These are phyloP conservation scores for Boletus rubropictus DNA, from an alignment of 768 basidiomycete genomes.

Conservation along the genomic window DNA sequence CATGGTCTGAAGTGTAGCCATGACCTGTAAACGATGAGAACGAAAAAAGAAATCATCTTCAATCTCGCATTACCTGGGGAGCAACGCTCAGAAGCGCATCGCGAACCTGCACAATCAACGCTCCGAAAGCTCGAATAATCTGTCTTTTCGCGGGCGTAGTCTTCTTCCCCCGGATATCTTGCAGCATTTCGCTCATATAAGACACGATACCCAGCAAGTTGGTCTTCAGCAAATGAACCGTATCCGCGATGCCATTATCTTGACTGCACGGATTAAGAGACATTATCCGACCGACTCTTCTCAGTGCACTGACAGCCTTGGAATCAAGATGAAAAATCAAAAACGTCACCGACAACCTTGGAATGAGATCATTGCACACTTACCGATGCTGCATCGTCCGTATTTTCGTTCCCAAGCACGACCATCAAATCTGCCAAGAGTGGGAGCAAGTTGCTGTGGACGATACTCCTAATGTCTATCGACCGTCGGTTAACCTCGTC, in stretches of 20 bases:
- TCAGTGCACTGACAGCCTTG: constrained; percentile 44
- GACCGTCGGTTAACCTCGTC: constrained; percentile 27
- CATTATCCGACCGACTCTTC: constrained; percentile 37
- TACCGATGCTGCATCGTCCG: constrained; percentile 41
- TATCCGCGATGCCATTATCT: constrained; percentile 30
- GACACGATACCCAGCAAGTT: constrained; percentile 84
- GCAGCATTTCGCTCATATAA: constrained; percentile 78
- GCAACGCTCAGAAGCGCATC: constrained; percentile 67
- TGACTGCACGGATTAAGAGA: constrained; percentile 22
- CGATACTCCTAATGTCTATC: constrained; percentile 43
- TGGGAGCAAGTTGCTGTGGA: constrained; percentile 62
- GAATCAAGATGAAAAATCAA: constrained; percentile 29
- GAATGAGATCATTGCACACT: constrained; percentile 9
- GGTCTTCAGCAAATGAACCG: constrained; percentile 59
- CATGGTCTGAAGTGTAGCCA: constrained; percentile 92
- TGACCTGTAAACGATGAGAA: constrained; percentile 53
- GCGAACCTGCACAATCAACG: constrained; percentile 65
- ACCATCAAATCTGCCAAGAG: constrained; percentile 74
- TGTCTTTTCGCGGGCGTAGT: constrained; percentile 61
- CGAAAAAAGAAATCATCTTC: constrained; percentile 1
- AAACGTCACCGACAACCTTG: constrained; percentile 32
- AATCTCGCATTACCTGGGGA: constrained; percentile 63
- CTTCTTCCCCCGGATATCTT: constrained; percentile 78
- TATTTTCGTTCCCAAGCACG: constrained; percentile 66
- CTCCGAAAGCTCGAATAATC: constrained; percentile 75